Conservation (phyloP, 2,329 filamentous ascomycete species). For the Balansia obtecta region DNA sequence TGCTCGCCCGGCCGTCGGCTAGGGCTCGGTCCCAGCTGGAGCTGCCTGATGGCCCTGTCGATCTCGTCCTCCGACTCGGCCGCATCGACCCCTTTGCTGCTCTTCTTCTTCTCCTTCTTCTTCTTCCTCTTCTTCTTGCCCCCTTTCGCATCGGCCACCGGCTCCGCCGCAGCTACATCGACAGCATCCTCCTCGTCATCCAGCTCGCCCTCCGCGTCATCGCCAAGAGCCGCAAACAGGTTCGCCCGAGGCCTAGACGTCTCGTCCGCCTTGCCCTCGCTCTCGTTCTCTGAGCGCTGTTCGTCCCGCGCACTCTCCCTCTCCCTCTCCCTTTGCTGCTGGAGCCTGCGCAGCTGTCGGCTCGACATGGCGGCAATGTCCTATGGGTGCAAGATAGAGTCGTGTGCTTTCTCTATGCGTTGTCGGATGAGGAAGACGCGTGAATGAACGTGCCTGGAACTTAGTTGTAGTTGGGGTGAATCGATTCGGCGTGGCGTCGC, state of each 20-base stretch:
- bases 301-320: slow-evolving; percentile 18
- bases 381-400: neutral
- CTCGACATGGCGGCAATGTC: slow-evolving; percentile 31
- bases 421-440: no score
- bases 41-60: slow-evolving; percentile 38
- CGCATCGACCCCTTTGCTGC: no score
- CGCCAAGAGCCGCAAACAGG: slow-evolving; percentile 40
- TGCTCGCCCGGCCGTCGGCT: slow-evolving; percentile 1
- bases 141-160: slow-evolving; percentile 15
- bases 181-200: slow-evolving; percentile 21
- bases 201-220: slow-evolving; percentile 26
- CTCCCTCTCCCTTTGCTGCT: slow-evolving; percentile 35
- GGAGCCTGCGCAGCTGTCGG: slow-evolving; percentile 38
- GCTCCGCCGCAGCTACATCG: slow-evolving; percentile 11
- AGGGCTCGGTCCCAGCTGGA: slow-evolving; percentile 13
- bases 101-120: slow-evolving; percentile 25
- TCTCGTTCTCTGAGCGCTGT: slow-evolving; percentile 14
- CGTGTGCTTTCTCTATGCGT: no score
- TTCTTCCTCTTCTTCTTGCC: slow-evolving; percentile 26
- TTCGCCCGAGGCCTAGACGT: slow-evolving; percentile 29
- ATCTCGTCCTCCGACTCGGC: slow-evolving; percentile 37
- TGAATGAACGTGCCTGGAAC: neutral
- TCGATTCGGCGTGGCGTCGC: neutral
- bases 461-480: neutral
- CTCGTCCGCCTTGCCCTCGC: slow-evolving; percentile 20